phyloP scores from a whole-genome alignment of 2,329 filamentous ascomycete genomes.

The Aspergillus candidus region DNA sequence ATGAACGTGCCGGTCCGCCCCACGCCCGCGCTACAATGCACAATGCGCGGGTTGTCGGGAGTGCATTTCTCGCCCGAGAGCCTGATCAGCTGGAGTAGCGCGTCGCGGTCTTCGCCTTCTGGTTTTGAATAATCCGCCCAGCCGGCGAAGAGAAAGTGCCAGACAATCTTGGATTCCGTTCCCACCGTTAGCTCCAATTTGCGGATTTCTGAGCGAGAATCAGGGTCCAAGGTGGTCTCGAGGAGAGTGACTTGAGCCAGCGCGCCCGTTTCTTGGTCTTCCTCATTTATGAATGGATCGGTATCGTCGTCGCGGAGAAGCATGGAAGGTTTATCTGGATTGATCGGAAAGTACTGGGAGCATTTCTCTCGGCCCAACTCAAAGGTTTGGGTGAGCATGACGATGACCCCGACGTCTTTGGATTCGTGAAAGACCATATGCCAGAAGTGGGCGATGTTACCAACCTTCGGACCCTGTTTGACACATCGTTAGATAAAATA shows the following conservation, averaged over 20 bases:
- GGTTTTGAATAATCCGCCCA: conserved; percentile 93
- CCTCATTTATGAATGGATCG: conserved; percentile 47
- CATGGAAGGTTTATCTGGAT: conserved; percentile 47
- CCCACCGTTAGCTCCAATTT: conserved; percentile 55
- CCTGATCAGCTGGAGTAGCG: conserved; percentile 47
- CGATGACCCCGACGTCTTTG: conserved; percentile 69
- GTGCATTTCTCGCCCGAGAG: conserved; percentile 41
- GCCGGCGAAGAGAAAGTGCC: conserved; percentile 76
- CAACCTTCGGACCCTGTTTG: conserved; percentile 65
- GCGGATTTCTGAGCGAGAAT: conserved; percentile 62
- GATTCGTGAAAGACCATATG: conserved; percentile 88
- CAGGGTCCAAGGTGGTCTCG: conserved; percentile 49
- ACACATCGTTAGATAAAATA: not conserved
- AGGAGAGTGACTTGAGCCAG: conserved; percentile 61
- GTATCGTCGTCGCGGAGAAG: conserved; percentile 32
- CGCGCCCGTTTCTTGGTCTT: conserved; percentile 60
- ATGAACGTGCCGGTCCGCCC: conserved; percentile 95
- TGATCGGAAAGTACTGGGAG: conserved; percentile 74
- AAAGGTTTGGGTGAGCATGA: conserved; percentile 89
- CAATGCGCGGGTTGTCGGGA: conserved; percentile 65
- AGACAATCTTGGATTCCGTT: conserved; percentile 59
- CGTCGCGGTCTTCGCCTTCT: conserved; percentile 46
- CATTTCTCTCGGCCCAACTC: conserved; percentile 78
- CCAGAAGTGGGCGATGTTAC: conserved; percentile 78
- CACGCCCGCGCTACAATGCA: conserved; percentile 87